Percentiles rank a stretch among this genome's conserved stretches.
phyloP scores from a whole-genome alignment of 768 basidiomycete species.

The Lactarius sanguifluus region DNA sequence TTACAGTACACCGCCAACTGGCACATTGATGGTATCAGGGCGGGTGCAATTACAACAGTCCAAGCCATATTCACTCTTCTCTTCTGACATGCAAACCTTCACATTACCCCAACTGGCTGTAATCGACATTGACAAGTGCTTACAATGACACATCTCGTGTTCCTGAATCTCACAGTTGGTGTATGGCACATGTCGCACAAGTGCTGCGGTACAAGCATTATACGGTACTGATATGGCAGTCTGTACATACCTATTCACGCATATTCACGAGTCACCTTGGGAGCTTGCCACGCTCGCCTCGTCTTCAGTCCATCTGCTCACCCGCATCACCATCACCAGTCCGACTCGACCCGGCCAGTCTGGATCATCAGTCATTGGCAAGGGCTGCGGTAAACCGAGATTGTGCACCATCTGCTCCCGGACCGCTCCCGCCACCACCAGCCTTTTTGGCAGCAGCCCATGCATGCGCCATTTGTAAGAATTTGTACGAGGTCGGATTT shows the following conservation, averaged over 20 bases:
- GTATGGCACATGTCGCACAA: background rate
- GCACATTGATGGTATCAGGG: background rate
- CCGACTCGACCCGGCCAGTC: constrained; percentile 21
- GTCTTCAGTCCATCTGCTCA: constrained; percentile 36
- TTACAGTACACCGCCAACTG: background rate
- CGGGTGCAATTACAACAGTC: background rate
- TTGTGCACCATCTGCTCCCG: constrained; percentile 33
- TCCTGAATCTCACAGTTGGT: background rate
- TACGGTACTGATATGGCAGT: background rate
- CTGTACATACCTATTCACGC: constrained; percentile 14
- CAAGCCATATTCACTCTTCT: background rate
- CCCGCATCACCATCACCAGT: constrained; percentile 24
- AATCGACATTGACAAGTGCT: background rate
- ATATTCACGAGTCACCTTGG: constrained; percentile 37
- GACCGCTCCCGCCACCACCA: constrained; percentile 19
- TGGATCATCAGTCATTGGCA: constrained; percentile 22
- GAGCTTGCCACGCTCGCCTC: constrained; percentile 54
- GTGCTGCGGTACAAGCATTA: constrained; percentile 4
- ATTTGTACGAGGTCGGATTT: constrained; percentile 92
- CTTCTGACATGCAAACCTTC: background rate
- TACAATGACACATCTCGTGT: background rate
- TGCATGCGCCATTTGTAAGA: constrained; percentile 91
- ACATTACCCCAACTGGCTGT: background rate
- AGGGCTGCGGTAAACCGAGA: constrained; percentile 52
- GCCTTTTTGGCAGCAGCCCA: constrained; percentile 61